Conservation (phyloP, 2,329 filamentous ascomycete genomes). For the Fusarium solani-melongenae region DNA sequence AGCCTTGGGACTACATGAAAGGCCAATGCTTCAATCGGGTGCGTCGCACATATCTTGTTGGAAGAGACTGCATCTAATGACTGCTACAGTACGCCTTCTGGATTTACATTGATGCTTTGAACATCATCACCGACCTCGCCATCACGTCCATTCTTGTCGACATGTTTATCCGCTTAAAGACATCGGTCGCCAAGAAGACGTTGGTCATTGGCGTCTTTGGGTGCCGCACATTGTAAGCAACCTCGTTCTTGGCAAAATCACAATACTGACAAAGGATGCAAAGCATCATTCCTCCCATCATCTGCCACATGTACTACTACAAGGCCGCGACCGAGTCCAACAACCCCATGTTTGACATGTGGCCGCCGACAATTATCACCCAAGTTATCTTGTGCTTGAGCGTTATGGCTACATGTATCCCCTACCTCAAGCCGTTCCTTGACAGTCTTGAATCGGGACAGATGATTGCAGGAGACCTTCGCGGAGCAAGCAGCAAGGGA, state of each 20-base stretch:
- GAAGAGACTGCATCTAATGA: background rate
- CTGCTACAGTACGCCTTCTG: slow-evolving; percentile 13
- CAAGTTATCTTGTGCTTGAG: slow-evolving; percentile 38
- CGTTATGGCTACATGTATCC: slow-evolving; percentile 34
- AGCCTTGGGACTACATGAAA: slow-evolving; percentile 31
- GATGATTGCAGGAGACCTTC: slow-evolving; percentile 29
- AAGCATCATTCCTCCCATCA: slow-evolving; percentile 33
- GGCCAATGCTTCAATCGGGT: slow-evolving; percentile 31
- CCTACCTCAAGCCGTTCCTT: slow-evolving; percentile 37
- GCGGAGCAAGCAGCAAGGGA: slow-evolving; percentile 17
- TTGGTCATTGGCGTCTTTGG: slow-evolving; percentile 27
- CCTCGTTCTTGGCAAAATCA: background rate
- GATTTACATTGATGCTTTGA: slow-evolving; percentile 22
- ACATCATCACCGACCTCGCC: slow-evolving; percentile 19
- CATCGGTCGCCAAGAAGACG: slow-evolving; percentile 11
- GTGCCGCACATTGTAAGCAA: slow-evolving; percentile 17
- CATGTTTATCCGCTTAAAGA: slow-evolving; percentile 13
- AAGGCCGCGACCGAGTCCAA: slow-evolving; percentile 10
- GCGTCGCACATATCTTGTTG: background rate
- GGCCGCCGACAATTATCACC: slow-evolving; percentile 22
- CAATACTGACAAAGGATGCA: background rate
- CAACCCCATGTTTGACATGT: slow-evolving; percentile 34
- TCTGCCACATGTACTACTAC: slow-evolving; percentile 34
- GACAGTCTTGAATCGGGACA: slow-evolving; percentile 38
- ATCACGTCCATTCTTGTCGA: slow-evolving; percentile 16